Base-by-base conservation (phyloP, 2,329 filamentous ascomycete genomes). In the Fusarium torreyae region DNA sequence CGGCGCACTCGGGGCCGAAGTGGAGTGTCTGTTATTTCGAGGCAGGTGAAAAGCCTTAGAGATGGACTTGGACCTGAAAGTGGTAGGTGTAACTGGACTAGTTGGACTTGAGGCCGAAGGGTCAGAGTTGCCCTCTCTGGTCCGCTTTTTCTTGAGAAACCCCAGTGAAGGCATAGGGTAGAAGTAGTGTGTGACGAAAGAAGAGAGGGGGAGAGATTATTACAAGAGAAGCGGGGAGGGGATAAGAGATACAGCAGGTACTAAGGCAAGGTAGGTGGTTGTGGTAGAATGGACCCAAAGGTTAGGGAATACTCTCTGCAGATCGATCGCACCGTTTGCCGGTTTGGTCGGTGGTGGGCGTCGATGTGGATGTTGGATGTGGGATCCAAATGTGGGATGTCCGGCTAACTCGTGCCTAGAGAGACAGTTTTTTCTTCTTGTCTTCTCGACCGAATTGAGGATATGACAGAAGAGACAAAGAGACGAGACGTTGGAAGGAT, bases 91-190 rank as follows among this genome's bases (percentile, higher is more conserved):
- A 74, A 89, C 83, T 64, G 88, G 87, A 76, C 88, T 90, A 71
- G 86, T 86, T 73, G 88, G 86, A 79, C 91, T 91, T 72, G 86
- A 86, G 76, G 89, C 86, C 77, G 90, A 89, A 74, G 87, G 87
- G 79, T 93, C 90, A 79, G 88, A 86, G 79, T 90, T 88, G 78
- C 90, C 92, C 85, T 98, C 94, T 89, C 94, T 97, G 84, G 94
- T 97, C 89, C 94, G 91, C 88, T 97, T 97, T 89, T 97, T 98
- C 89, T 98, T 98, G 80, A 98, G 89, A 80, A 98, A 94, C 82
- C 94, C 94, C 86, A 98, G 89, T 82, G 89, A 93, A 90, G 94
- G 96, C 96, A 99, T 98, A 78, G 77, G 80, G 63, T 46, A 55
- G 72, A 64, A 64, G 60, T 66, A 62, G 60, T 69, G 63, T 69